A percentile compares a stretch with the other conserved stretches of the same genome.
phyloP scores from a whole-genome alignment of 495 filamentous ascomycete genomes.

The Halenospora varia region DNA sequence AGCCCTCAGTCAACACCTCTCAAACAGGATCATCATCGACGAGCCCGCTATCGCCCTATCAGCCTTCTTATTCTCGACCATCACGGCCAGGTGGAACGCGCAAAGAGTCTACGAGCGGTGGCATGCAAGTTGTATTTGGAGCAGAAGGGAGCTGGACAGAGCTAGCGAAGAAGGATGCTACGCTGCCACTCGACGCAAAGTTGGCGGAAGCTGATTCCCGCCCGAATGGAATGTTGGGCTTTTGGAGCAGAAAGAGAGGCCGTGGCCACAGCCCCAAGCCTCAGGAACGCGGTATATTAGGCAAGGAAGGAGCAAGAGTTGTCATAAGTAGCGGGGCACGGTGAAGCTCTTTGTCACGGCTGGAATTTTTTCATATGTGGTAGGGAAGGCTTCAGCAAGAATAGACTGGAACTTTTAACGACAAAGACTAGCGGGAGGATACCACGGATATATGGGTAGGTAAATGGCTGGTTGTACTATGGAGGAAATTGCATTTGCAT shows the following conservation, averaged over 20 bases:
- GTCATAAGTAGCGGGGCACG: slow-evolving; percentile 44
- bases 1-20: slow-evolving; percentile 17
- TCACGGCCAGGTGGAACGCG: slow-evolving; percentile 44
- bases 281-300: slow-evolving; percentile 86
- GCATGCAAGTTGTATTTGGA: slow-evolving; percentile 86
- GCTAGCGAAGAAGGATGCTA: slow-evolving; percentile 76
- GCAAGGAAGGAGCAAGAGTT: slow-evolving; percentile 89
- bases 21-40: slow-evolving; percentile 29
- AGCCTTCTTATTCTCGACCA: slow-evolving; percentile 35
- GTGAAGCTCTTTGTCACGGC: background rate
- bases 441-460: background rate
- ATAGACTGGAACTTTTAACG: too few species aligned
- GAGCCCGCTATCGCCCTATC: slow-evolving; percentile 41
- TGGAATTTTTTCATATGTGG: background rate
- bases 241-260: slow-evolving; percentile 84
- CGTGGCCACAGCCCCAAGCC: slow-evolving; percentile 90
- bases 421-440: too few species aligned
- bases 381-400: background rate
- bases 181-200: slow-evolving; percentile 63
- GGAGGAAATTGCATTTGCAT: background rate
- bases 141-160: slow-evolving; percentile 87
- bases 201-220: slow-evolving; percentile 40
- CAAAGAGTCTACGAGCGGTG: slow-evolving; percentile 74
- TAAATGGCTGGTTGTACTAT: background rate
- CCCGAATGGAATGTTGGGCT: slow-evolving; percentile 71